Evolutionary conservation across 306 rosid genomes (phyloP), one percentile per base, ranked within the genome.

Genomic region (Chamaecrista fasciculata): DNA sequence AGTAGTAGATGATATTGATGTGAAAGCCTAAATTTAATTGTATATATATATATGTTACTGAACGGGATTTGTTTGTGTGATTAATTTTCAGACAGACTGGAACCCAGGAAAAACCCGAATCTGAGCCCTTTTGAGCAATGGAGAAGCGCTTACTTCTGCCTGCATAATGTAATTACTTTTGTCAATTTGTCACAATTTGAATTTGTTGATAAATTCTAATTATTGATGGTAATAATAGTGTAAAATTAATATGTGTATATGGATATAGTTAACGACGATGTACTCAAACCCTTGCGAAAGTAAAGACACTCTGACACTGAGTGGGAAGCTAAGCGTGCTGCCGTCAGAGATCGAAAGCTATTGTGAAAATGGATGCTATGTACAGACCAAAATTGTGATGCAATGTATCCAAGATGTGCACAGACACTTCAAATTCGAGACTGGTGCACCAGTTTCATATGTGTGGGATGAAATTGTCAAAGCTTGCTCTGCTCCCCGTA

Each of bases 71-170:
- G 4, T 58, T 62, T 57, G 4, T 51, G 6, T 51, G 18, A 8
- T 11, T 40, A 10, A 40, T 26, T 65, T 72, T 34, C 84, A 86
- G 91, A 78, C 62, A 20, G 0, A 62, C n/a, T 9, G 3, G 50
- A 76, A 2, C 95, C 91, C 1, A 67, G 79, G 10, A 2, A 0
- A 4, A 84, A 86, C 49, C 70, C 10, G 11, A 89, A 89, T 69
- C 60, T 84, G 36, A 51, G 78, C 37, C 85, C 86, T 21, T 70
- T 67, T 37, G 40, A 14, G 37, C 0, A 57, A 20, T 81, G 84
- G 85, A 59, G 77, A 75, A 86, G 87, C 36, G 87, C 87, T 66
- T 89, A 74, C 80, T 82, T 24, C 43, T 86, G 96, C 78, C 0
- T 84, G 61, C 0, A 1, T 33, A 55, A 73, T 56, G 89, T 82